phyloP scores from a whole-genome alignment of 2,329 filamentous ascomycete species.

The Exophiala lecanii-corni region DNA sequence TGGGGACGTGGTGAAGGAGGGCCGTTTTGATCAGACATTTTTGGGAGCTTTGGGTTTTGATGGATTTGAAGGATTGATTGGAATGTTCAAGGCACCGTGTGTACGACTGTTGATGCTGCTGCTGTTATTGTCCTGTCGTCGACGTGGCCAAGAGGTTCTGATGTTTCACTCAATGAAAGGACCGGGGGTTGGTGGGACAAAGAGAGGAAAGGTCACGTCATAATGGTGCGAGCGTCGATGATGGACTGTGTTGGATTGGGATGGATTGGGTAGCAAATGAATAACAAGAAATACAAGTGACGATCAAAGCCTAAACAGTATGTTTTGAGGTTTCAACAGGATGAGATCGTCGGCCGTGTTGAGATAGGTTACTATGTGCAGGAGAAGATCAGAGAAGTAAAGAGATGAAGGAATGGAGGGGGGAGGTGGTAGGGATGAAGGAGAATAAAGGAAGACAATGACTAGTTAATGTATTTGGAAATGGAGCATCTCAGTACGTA shows the following conservation, averaged over 20 bases:
- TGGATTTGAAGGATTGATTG: not conserved
- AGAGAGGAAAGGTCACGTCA: conserved; percentile 14
- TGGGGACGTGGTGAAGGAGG: conserved; percentile 34
- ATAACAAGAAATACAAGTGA: not conserved
- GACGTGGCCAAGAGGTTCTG: too few species aligned
- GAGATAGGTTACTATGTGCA: not conserved
- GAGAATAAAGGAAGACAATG: not conserved
- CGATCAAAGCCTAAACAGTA: not conserved
- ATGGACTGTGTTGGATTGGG: too few species aligned
- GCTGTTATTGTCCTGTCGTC: conserved; percentile 3
- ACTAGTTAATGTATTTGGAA: too few species aligned
- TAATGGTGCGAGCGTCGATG: conserved; percentile 12
- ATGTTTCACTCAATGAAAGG: too few species aligned
- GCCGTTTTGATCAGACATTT: conserved; percentile 42
- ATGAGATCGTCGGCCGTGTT: too few species aligned
- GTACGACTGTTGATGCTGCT: too few species aligned
- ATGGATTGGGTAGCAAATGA: too few species aligned
- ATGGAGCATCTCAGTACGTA: too few species aligned
- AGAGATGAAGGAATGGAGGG: conserved; percentile 1
- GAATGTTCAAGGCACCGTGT: too few species aligned
- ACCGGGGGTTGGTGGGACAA: conserved; percentile 9
- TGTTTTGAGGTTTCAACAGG: too few species aligned
- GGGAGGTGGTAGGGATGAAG: not conserved
- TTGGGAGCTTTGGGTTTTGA: conserved; percentile 14
- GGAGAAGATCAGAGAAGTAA: not conserved